phyloP scores from a whole-genome alignment of 305 asterid genomes.

The Rubia occidens region DNA sequence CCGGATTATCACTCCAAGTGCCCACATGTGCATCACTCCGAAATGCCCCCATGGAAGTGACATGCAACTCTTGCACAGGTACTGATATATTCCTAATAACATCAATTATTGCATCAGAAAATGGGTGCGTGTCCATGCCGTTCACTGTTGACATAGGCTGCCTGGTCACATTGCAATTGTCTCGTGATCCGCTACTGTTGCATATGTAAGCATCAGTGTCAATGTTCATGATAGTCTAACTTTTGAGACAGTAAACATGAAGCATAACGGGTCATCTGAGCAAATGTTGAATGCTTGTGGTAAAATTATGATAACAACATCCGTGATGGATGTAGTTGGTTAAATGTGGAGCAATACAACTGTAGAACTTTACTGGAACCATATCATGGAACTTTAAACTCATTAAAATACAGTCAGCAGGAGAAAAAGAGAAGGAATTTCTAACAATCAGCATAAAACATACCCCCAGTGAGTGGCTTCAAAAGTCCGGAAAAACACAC shows the following conservation, averaged over 20 bases:
- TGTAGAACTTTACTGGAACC: not conserved
- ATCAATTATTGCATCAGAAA: conserved; percentile 53
- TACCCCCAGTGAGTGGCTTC: conserved; percentile 94
- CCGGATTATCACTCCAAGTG: conserved; percentile 22
- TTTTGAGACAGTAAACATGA: not conserved
- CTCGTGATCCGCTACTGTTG: conserved; percentile 42
- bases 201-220: conserved; percentile 13
- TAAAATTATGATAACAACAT: too few relatives aligned
- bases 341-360: not conserved
- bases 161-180: conserved; percentile 59
- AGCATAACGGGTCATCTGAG: not conserved
- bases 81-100: conserved; percentile 34
- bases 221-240: conserved; percentile 2
- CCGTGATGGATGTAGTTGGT: too few relatives aligned
- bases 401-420: not conserved
- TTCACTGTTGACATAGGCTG: conserved; percentile 34
- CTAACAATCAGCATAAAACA: conserved; percentile 7
- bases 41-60: conserved; percentile 58
- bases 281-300: not conserved
- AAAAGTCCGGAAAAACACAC: conserved; percentile 74
- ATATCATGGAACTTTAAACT: not conserved
- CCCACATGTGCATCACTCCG: conserved; percentile 32
- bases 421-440: not conserved
- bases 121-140: conserved; percentile 37
- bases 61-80: conserved; percentile 56